These are phyloP conservation scores for Russula emetica DNA, from an alignment of 768 basidiomycete species.

Conservation along the genomic window DNA sequence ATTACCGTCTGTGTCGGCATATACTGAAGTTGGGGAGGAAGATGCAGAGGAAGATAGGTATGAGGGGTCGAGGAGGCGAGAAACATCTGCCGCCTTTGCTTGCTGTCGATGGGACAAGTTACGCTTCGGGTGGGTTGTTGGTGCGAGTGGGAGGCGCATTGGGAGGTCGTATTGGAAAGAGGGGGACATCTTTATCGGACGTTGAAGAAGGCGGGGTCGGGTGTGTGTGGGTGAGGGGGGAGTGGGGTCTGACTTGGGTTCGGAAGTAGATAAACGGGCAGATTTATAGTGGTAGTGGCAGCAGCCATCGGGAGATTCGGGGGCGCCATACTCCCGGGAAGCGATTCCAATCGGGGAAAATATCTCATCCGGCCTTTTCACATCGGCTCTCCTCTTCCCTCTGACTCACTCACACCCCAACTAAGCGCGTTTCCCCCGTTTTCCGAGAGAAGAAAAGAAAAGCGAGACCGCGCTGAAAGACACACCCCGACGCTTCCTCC, in stretches of 20 bases:
- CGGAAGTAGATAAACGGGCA: conserved; percentile 1
- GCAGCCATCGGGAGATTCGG: conserved; percentile 1
- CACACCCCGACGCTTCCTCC: background rate
- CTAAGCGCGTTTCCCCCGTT: background rate
- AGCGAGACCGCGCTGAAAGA: background rate
- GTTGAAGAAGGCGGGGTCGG: background rate
- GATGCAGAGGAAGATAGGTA: conserved; percentile 42
- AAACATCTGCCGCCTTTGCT: conserved; percentile 45
- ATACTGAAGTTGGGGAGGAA: conserved; percentile 39
- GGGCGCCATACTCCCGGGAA: background rate
- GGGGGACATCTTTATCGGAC: conserved; percentile 24
- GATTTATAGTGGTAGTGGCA: conserved; percentile 22
- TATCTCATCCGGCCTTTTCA: conserved; percentile 24
- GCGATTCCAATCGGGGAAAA: conserved; percentile 2
- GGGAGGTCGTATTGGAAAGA: conserved; percentile 29
- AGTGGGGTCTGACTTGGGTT: background rate
- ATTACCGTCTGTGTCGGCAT: conserved; percentile 58
- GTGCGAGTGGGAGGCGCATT: conserved; percentile 32
- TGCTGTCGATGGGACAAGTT: conserved; percentile 21
- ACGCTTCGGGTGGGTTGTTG: conserved; percentile 34
- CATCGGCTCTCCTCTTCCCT: background rate
- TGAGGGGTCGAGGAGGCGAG: conserved; percentile 60
- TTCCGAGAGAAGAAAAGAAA: background rate
- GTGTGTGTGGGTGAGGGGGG: too few relatives aligned
- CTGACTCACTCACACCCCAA: conserved; percentile 14